Percentiles rank a stretch among this genome's conserved stretches.
These are phyloP conservation scores for Metarhizium guizhouense DNA, from an alignment of 2,329 filamentous ascomycete genomes.

Conservation along the genomic window DNA sequence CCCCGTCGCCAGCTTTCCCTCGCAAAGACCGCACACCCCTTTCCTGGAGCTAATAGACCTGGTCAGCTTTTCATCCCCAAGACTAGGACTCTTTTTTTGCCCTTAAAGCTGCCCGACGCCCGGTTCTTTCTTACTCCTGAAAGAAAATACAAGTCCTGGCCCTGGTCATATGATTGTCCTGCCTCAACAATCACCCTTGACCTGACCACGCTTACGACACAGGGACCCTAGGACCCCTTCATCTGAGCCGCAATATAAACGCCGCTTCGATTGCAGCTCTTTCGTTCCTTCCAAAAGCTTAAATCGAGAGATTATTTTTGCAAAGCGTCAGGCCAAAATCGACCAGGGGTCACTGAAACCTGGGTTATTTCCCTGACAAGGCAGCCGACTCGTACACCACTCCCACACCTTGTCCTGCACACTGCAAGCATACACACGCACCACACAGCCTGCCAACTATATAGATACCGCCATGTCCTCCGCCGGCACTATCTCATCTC, in stretches of 20 bases:
- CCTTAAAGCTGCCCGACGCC: neutral
- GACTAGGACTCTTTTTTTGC: neutral
- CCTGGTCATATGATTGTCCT: neutral
- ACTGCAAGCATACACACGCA: neutral
- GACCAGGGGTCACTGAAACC: neutral
- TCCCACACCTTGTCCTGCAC: neutral
- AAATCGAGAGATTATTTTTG: neutral
- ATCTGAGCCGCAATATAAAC: neutral
- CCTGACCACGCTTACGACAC: neutral
- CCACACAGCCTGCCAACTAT: neutral
- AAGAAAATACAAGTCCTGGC: neutral
- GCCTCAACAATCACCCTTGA: neutral
- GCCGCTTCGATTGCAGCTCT: neutral
- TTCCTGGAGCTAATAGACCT: neutral
- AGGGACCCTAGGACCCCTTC: neutral
- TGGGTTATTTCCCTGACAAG: neutral
- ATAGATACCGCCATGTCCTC: constrained; percentile 9
- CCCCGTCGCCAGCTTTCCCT: neutral
- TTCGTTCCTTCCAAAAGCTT: neutral
- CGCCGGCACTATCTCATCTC: constrained; percentile 7
- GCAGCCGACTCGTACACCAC: neutral
- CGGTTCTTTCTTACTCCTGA: neutral
- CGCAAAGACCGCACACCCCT: neutral
- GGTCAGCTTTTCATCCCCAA: neutral
- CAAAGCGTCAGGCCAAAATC: neutral